Conservation (phyloP, 2,329 filamentous ascomycete species). For the Zasmidium cellare region DNA sequence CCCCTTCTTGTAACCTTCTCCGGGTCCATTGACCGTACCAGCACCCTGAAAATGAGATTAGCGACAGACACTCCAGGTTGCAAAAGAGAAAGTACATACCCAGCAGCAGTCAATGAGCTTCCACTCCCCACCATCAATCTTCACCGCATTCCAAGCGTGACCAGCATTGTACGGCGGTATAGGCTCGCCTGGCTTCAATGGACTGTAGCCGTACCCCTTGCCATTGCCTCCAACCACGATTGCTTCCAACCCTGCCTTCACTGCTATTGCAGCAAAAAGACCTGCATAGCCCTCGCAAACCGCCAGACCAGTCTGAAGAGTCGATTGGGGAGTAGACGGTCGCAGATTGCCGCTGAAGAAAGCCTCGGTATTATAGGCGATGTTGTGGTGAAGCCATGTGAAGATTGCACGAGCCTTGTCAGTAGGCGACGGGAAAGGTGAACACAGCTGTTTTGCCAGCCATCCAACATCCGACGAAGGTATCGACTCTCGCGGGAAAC, state of each 20-base stretch:
- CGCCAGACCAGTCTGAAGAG: slow-evolving; percentile 73
- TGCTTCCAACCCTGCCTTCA: slow-evolving; percentile 75
- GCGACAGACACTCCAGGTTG: neutral
- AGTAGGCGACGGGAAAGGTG: slow-evolving; percentile 79
- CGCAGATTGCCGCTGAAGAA: slow-evolving; percentile 72
- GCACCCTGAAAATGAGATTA: neutral
- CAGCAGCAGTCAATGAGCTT: slow-evolving; percentile 91
- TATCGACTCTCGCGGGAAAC: slow-evolving; percentile 71
- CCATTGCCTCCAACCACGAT: slow-evolving; percentile 75
- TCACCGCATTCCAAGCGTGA: slow-evolving; percentile 92
- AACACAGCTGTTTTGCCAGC: slow-evolving; percentile 75
- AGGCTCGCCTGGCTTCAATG: slow-evolving; percentile 63
- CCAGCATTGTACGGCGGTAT: slow-evolving; percentile 62
- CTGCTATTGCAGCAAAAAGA: slow-evolving; percentile 75
- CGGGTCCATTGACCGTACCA: neutral
- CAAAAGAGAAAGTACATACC: slow-evolving; percentile 37
- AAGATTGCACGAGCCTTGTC: slow-evolving; percentile 94
- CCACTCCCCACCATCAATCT: slow-evolving; percentile 82
- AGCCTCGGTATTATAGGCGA: slow-evolving; percentile 76
- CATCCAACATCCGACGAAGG: slow-evolving; percentile 68
- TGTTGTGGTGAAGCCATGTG: slow-evolving; percentile 93
- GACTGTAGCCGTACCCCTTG: slow-evolving; percentile 76
- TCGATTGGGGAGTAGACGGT: slow-evolving; percentile 68
- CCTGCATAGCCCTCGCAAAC: slow-evolving; percentile 92
- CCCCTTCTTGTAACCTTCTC: slow-evolving; percentile 61